Conservation (phyloP, 225 moss, liverwort and hornwort genomes). For the Rhytidiadelphus loreus region DNA sequence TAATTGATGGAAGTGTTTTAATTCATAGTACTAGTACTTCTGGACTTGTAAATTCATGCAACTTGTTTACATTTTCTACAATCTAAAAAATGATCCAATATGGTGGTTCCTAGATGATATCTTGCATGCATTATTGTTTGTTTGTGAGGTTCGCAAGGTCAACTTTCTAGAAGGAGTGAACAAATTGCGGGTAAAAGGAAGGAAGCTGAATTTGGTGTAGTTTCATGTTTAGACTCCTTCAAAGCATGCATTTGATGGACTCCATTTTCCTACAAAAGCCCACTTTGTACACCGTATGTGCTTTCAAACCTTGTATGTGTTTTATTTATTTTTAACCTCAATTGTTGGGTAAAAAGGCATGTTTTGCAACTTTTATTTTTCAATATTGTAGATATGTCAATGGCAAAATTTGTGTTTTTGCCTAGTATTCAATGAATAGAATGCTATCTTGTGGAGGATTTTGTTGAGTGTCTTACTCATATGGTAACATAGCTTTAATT, state of each 20-base stretch:
- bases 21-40: too few relatives aligned
- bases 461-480: background rate
- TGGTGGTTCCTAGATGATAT: background rate
- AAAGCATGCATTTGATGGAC: constrained; percentile 79
- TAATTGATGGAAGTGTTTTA: too few relatives aligned
- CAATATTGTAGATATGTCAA: background rate
- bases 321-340: background rate
- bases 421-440: background rate
- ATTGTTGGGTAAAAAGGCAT: constrained; percentile 51
- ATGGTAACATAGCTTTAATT: background rate
- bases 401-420: background rate
- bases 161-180: constrained; percentile 41
- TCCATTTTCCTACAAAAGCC: constrained; percentile 63
- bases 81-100: too few relatives aligned
- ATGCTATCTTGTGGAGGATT: background rate
- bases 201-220: constrained; percentile 52
- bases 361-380: background rate
- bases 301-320: background rate
- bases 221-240: constrained; percentile 83
- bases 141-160: constrained; percentile 27
- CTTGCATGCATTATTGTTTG: background rate
- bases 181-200: constrained; percentile 37
- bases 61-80: too few relatives aligned
- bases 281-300: constrained; percentile 80
- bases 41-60: too few relatives aligned